Percentiles rank a stretch among this genome's conserved stretches.
Conservation (phyloP, 2,329 filamentous ascomycete genomes). For the Coleophoma eucalyptorum region DNA sequence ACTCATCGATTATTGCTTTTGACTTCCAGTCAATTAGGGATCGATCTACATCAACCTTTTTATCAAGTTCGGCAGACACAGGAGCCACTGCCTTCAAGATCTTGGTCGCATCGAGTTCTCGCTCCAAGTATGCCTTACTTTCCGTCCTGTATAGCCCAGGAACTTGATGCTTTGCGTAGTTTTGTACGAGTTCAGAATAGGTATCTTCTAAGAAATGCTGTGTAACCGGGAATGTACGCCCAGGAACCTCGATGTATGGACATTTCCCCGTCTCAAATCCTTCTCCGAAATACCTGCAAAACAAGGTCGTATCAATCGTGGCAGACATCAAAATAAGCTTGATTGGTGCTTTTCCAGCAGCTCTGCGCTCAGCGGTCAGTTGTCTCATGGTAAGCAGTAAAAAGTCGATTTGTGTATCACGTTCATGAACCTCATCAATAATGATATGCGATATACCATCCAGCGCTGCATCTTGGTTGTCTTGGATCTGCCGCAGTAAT, state of each 20-base stretch:
- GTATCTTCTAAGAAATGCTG: constrained; percentile 88
- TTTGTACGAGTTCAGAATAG: constrained; percentile 64
- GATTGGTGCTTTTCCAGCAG: constrained; percentile 69
- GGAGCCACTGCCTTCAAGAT: constrained; percentile 90
- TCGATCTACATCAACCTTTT: constrained; percentile 21
- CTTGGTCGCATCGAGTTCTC: constrained; percentile 29
- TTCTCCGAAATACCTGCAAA: constrained; percentile 75
- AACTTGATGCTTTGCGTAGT: constrained; percentile 23
- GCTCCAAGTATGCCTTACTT: background rate
- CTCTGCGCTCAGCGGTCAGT: constrained; percentile 58
- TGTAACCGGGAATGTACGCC: constrained; percentile 81
- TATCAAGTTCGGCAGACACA: constrained; percentile 52
- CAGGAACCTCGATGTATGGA: constrained; percentile 85
- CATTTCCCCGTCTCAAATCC: constrained; percentile 58
- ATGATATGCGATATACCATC: constrained; percentile 88
- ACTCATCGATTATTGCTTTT: background rate
- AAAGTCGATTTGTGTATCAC: constrained; percentile 88
- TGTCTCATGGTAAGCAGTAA: constrained; percentile 91
- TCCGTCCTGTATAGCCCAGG: constrained; percentile 60
- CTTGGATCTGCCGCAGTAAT: constrained; percentile 77
- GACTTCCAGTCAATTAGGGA: constrained; percentile 1
- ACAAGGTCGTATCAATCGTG: constrained; percentile 81
- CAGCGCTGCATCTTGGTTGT: constrained; percentile 71
- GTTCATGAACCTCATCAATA: constrained; percentile 93
- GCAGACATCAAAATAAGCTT: constrained; percentile 94